Conservation (phyloP, 371 early-diverging fungal genomes). For the Circinella minor region DNA sequence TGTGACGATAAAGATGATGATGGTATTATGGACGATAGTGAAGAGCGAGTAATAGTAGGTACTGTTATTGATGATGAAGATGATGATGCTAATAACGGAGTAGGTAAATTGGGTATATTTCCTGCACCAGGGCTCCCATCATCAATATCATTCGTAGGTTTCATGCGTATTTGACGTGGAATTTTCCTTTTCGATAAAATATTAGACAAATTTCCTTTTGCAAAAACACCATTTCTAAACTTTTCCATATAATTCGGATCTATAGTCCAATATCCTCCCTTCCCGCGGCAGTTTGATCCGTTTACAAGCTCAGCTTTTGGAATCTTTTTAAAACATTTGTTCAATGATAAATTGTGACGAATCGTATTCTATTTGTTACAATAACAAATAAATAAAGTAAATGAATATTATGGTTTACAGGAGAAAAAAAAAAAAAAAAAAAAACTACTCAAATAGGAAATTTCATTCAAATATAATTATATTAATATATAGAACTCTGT, state of each 20-base stretch:
- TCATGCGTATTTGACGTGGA: constrained; percentile 14
- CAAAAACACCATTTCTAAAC: constrained; percentile 30
- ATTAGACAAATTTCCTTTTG: constrained; percentile 16
- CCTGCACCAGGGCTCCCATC: no score
- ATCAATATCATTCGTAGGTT: neutral
- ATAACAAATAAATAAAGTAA: neutral
- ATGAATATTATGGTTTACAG: no score
- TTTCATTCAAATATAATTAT: no score
- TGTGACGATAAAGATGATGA: neutral
- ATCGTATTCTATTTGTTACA: constrained; percentile 65
- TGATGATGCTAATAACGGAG: neutral
- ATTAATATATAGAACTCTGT: no score
- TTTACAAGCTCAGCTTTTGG: constrained; percentile 50
- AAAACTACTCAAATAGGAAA: neutral
- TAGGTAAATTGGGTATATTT: no score
- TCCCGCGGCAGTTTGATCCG: constrained; percentile 54
- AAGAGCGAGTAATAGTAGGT: no score
- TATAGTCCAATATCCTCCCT: constrained; percentile 63
- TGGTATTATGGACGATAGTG: neutral
- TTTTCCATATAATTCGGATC: constrained; percentile 33
- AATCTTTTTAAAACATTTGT: constrained; percentile 71
- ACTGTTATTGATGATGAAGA: neutral
- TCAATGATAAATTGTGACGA: constrained; percentile 79
- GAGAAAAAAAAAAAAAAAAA: neutral
- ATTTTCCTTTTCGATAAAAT: constrained; percentile 11